Evolutionary conservation across 257 asterid species (phyloP).

Genomic region (Scutellaria baicalensis): DNA sequence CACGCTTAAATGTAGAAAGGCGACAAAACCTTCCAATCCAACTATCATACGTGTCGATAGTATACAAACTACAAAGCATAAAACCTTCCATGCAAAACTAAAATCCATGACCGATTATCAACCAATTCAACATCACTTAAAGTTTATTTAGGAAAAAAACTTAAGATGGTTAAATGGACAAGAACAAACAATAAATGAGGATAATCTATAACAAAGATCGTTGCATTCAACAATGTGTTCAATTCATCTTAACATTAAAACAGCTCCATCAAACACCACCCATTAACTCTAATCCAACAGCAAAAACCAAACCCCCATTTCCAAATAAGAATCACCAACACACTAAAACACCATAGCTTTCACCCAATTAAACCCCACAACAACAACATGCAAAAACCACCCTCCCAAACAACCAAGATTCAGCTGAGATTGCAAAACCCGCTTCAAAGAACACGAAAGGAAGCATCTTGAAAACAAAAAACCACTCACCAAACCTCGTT

Average conservation of each 20-base stretch:
- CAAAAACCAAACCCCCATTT: constrained; percentile 15
- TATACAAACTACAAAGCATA: not conserved
- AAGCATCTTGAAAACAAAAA: constrained; percentile 22
- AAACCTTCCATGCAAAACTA: constrained; percentile 20
- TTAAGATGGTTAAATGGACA: not conserved
- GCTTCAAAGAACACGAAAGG: not conserved
- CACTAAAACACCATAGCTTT: constrained; percentile 17
- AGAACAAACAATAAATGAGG: not conserved
- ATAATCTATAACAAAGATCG: not conserved
- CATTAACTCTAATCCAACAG: constrained; percentile 9
- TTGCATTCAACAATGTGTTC: constrained; percentile 5
- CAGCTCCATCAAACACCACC: constrained; percentile 6
- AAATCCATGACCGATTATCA: not conserved
- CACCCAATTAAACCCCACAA: constrained; percentile 16
- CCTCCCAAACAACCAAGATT: constrained; percentile 28
- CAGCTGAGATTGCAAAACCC: constrained; percentile 41
- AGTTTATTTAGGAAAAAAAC: not conserved
- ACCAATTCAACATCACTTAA: not conserved
- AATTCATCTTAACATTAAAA: constrained; percentile 8
- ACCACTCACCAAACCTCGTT: constrained; percentile 37
- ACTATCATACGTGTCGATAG: not conserved
- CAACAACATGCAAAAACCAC: constrained; percentile 22
- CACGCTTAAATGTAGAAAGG: constrained; percentile 8
- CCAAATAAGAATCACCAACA: not conserved
- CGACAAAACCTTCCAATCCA: not conserved